Evolutionary conservation across 2,329 filamentous ascomycete genomes (phyloP), one percentile per base, ranked within the genome.

Genomic region (Elsinoe arachidis): DNA sequence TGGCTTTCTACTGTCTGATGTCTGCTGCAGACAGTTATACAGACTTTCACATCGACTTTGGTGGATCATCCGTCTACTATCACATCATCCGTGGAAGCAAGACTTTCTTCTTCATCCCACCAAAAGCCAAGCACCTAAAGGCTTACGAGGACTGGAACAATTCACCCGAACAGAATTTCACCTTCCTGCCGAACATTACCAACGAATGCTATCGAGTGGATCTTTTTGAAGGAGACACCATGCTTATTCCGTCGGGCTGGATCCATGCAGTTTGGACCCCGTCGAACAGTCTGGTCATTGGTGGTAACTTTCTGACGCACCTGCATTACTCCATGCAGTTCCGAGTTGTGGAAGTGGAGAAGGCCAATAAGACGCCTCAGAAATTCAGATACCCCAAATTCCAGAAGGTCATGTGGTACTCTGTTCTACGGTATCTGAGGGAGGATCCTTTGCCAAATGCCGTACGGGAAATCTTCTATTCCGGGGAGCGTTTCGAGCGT

Each of bases 231-330:
- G 84, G 84, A 34, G 84, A 87, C 65, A 87, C 84, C 2, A 86
- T 86, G 80, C 72, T 87, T 43, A 87, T 87, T 61, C 84, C 84
- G 3, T 85, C 84, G 34, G 84, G 84, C 17, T 87, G 84, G 84
- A 87, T 87, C 55, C 84, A 87, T 65, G 83, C 84, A 21, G 84
- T 87, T 6, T 86, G 84, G 81, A 87, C 84, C 9, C 84, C 84
- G 0, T 79, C 83, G 63, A 83, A 86, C 64, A 86, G 83, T 63
- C 70, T 87, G 51, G 84, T 87, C 26, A 85, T 87, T 60, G 84
- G 84, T n/a, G 84, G 84, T 54, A 87, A 87, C 64, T 87, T 86
- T 63, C 72, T 87, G 44, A 86, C 83, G 4, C 73, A 80, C 57
- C 75, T 85, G 68, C 82, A 85, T 59, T 85, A 83, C 66, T 78